Conservation (phyloP, 495 filamentous ascomycete genomes). For the Pseudotulostoma volvatum region DNA sequence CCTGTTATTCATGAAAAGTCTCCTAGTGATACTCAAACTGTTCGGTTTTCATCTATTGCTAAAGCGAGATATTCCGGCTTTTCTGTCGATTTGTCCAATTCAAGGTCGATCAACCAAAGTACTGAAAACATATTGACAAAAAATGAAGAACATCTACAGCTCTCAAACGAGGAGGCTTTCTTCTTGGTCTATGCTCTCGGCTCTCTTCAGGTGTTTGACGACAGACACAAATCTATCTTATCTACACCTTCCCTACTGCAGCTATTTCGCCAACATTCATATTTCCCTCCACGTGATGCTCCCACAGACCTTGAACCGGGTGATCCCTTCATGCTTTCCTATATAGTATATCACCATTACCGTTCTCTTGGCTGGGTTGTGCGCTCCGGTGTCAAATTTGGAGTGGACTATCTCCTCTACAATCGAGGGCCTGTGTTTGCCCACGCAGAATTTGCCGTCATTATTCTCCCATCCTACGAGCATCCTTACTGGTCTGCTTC, state of each 20-base stretch:
- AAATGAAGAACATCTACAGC: constrained; percentile 82
- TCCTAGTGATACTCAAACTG: constrained; percentile 23
- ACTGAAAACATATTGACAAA: too few relatives aligned
- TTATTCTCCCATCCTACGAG: constrained; percentile 69
- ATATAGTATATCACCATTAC: constrained; percentile 90
- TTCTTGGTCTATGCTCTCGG: constrained; percentile 78
- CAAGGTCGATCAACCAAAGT: too few relatives aligned
- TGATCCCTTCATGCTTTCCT: constrained; percentile 73
- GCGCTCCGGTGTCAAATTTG: constrained; percentile 86
- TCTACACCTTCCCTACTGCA: constrained; percentile 35
- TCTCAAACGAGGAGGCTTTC: constrained; percentile 81
- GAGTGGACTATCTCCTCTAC: constrained; percentile 85
- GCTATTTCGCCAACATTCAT: constrained; percentile 50
- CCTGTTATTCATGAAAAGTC: not conserved
- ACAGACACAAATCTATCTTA: constrained; percentile 25
- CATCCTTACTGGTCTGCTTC: constrained; percentile 54
- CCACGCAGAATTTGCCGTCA: constrained; percentile 81
- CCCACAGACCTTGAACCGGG: constrained; percentile 37
- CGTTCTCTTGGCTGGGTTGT: constrained; percentile 94
- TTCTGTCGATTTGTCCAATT: constrained; percentile 29
- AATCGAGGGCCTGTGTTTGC: constrained; percentile 86
- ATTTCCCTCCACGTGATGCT: constrained; percentile 40
- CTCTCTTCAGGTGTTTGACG: constrained; percentile 48
- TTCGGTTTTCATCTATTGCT: constrained; percentile 45
- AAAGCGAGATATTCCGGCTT: constrained; percentile 43